Base-by-base conservation (phyloP, 352 stramenopile species). In the Plasmopara viticola region DNA sequence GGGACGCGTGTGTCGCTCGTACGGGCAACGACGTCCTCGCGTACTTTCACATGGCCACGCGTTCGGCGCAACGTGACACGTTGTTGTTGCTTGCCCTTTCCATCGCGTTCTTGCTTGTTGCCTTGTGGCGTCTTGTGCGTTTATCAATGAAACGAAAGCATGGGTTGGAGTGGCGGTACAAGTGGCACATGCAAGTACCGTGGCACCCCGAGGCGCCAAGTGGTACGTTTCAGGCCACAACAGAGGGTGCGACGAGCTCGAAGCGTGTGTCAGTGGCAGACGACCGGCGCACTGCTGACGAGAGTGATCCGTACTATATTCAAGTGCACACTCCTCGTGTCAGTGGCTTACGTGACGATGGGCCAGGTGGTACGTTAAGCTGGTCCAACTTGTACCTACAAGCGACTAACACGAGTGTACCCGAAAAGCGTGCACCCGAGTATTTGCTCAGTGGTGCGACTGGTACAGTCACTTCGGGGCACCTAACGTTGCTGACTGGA, bases 41-140 rank as follows among this genome's bases (percentile, higher is more conserved):
- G 38, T 74, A 72, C 51, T 75, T 84, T 51, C 72, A 61, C 34
- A 70, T 79, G 61, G 50, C 65, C 14, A 59, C 58, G 13, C 63
- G 60, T 2, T 80, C 72, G 6, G 66, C 55, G 0, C 33, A 75
- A 8, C 58, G 48, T 2, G 65, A 81, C 35, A 60, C 56, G 9
- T 29, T 78, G 5, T 58, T 82, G 14, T 47, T 83, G 9, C 25
- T 86, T 0, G 57, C 17, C 0, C 67, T 84, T 46, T 69, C 61
- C 40, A 44, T 73, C 4, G 47, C 44, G 5, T 50, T 80, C 17
- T 74, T 73, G 40, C 59, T 73, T 40, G 31, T 71, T 7, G 63
- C 63, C 0, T 67, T 76, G 34, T 64, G 53, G 49, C 66, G 70
- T 51, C 48, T 71, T 0, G 29, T 76, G 9, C 7, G 31, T 0